A percentile compares a stretch with the other conserved stretches of the same genome.
These are phyloP conservation scores for Fusarium sp. DNA, from an alignment of 2,329 filamentous ascomycete genomes.

Conservation along the genomic window DNA sequence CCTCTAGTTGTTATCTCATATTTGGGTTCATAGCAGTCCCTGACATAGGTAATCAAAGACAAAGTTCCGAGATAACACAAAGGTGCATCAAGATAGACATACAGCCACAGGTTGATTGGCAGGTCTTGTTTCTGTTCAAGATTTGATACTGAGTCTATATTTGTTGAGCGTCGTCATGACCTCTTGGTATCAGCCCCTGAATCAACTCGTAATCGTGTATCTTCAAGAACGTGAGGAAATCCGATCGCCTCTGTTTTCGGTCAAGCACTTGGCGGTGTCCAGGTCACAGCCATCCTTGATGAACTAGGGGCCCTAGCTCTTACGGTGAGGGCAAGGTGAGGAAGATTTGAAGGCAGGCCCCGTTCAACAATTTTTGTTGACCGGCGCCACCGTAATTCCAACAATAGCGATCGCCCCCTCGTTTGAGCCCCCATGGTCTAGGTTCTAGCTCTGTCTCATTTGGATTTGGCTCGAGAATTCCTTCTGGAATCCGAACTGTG, in stretches of 20 bases:
- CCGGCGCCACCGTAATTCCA: constrained; percentile 27
- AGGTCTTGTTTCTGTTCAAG: not conserved
- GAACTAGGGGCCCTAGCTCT: constrained; percentile 17
- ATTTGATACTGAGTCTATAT: constrained; percentile 14
- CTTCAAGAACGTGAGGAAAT: not conserved
- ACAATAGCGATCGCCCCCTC: constrained; percentile 33
- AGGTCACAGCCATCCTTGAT: not conserved
- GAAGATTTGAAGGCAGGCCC: constrained; percentile 13
- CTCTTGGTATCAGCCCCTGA: constrained; percentile 4
- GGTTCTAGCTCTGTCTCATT: not conserved
- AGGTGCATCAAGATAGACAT: constrained; percentile 1
- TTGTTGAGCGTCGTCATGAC: constrained; percentile 31
- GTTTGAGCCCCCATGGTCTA: not conserved
- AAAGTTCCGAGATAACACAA: constrained; percentile 20
- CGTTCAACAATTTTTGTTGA: constrained; percentile 38
- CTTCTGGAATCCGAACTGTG: constrained; percentile 14
- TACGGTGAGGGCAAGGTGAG: constrained; percentile 38
- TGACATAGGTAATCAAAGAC: not conserved
- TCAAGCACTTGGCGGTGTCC: constrained; percentile 22
- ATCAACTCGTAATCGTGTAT: constrained; percentile 20
- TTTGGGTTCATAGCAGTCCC: not conserved
- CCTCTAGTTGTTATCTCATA: not conserved
- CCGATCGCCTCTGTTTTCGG: constrained; percentile 19
- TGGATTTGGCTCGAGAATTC: constrained; percentile 8
- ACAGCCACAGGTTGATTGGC: constrained; percentile 16